Evolutionary conservation across 768 basidiomycete species (phyloP), one percentile per base, ranked within the genome.

Genomic region (Daedalea quercina): DNA sequence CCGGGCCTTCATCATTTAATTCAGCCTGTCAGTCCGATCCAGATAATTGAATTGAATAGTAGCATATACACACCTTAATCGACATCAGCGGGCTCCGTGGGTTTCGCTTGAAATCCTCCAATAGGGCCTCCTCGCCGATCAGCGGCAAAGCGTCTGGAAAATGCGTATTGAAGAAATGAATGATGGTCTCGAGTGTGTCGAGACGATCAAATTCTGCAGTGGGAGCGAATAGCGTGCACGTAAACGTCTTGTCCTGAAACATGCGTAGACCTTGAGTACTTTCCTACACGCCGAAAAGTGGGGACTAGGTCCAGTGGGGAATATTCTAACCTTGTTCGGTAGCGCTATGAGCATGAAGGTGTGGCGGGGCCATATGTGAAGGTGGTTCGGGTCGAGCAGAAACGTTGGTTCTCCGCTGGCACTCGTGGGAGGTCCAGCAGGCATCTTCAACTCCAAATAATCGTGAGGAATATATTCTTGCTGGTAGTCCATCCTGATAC

Each of bases 291-390:
- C 12, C 22, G 37, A 41, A n/a, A 31, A 24, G 55, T 51, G 62
- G 65, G 68, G 63, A 59, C 55, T 57, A 63, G 63, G 62, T 54
- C 40, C 11, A 41, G 60, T 62, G 54, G 57, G 9, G 45, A 63
- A 57, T 48, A 59, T 57, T 50, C 73, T 72, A 72, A 95, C 95
- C 79, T 90, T 86, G 76, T 99, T 99, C 60, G 95, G 94, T 53
- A 99, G 83, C 20, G 93, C 95, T 64, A 99, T 97, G 63, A 99
- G 82, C 95, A 99, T 99, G 78, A 98, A 98, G 44, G 93, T 91
- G 70, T 94, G 90, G 66, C 95, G 87, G 59, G 95, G 96, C 95
- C 95, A 99, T 63, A 99, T 97, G 73, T 99, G 95, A 60, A 99
- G 84, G 70, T 98, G 90, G 69, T 89, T 87, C 63, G 90, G 89